phyloP scores from a whole-genome alignment of 371 early-diverging fungal species.

The Nematocida ironsii region DNA sequence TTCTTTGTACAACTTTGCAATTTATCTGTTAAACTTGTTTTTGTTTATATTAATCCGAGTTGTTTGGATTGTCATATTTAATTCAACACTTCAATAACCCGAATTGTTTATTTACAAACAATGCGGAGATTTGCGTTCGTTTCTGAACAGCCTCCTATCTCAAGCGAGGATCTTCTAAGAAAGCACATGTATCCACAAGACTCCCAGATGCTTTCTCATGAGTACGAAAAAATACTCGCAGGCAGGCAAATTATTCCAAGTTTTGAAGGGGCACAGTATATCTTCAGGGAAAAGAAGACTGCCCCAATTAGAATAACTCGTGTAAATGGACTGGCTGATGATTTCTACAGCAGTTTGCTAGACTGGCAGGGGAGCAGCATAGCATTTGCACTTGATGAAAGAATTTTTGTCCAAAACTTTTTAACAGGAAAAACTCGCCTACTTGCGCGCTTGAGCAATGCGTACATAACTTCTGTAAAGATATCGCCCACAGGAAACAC shows the following conservation, averaged over 20 bases:
- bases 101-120: slow-evolving; percentile 56
- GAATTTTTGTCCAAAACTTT: slow-evolving; percentile 66
- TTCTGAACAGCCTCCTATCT: slow-evolving; percentile 31
- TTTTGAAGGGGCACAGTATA: not conserved
- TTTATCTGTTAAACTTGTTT: too few species aligned
- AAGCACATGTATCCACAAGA: slow-evolving; percentile 8
- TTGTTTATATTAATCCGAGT: not conserved
- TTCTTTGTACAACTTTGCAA: too few species aligned
- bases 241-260: not conserved
- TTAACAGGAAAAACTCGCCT: slow-evolving; percentile 51
- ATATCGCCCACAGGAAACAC: slow-evolving; percentile 39
- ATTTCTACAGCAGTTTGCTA: slow-evolving; percentile 70
- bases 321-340: slow-evolving; percentile 66
- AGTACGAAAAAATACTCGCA: slow-evolving; percentile 38
- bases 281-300: slow-evolving; percentile 1
- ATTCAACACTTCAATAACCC: slow-evolving; percentile 11
- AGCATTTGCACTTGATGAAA: slow-evolving; percentile 62
- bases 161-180: slow-evolving; percentile 43
- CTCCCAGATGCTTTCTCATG: not conserved
- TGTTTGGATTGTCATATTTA: slow-evolving; percentile 10
- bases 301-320: slow-evolving; percentile 41
- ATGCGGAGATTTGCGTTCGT: slow-evolving; percentile 57
- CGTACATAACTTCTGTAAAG: slow-evolving; percentile 63
- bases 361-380: slow-evolving; percentile 69
- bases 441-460: slow-evolving; percentile 42